A percentile compares a stretch with the other conserved stretches of the same genome.
phyloP scores from a whole-genome alignment of 2,329 filamentous ascomycete species.

The Colletotrichum scovillei region DNA sequence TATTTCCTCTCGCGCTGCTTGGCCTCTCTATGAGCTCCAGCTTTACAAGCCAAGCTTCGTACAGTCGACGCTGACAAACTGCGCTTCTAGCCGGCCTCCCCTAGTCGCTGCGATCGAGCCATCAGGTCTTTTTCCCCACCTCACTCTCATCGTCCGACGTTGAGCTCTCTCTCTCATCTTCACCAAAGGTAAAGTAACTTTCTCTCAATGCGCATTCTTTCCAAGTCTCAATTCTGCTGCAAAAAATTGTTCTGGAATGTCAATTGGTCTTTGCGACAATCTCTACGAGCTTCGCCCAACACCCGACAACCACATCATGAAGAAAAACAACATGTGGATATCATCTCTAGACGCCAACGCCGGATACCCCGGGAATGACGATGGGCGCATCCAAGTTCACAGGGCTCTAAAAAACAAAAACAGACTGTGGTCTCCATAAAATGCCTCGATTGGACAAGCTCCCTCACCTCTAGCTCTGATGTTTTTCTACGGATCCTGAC shows the following conservation, averaged over 20 bases:
- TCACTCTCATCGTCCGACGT: conserved; percentile 7
- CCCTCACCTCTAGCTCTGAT: background rate
- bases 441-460: conserved; percentile 31
- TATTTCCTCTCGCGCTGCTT: background rate
- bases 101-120: conserved; percentile 12
- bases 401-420: background rate
- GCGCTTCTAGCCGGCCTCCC: conserved; percentile 3
- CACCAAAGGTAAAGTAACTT: conserved; percentile 30
- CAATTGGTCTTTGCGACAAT: background rate
- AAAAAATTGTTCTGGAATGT: background rate
- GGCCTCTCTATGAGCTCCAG: background rate
- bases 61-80: conserved; percentile 25
- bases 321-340: conserved; percentile 1
- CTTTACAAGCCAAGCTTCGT: conserved; percentile 2
- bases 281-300: background rate
- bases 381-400: conserved; percentile 18
- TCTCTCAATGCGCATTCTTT: background rate
- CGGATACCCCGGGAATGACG: conserved; percentile 32
- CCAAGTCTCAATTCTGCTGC: background rate
- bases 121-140: conserved; percentile 13
- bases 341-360: conserved; percentile 5
- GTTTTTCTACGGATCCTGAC: background rate
- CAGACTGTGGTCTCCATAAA: conserved; percentile 25
- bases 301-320: background rate
- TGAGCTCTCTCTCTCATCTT: background rate